Evolutionary conservation across 192 early-diverging fungal species (phyloP), one percentile per base, ranked within the genome.

Genomic region (Spizellomyces sp.): DNA sequence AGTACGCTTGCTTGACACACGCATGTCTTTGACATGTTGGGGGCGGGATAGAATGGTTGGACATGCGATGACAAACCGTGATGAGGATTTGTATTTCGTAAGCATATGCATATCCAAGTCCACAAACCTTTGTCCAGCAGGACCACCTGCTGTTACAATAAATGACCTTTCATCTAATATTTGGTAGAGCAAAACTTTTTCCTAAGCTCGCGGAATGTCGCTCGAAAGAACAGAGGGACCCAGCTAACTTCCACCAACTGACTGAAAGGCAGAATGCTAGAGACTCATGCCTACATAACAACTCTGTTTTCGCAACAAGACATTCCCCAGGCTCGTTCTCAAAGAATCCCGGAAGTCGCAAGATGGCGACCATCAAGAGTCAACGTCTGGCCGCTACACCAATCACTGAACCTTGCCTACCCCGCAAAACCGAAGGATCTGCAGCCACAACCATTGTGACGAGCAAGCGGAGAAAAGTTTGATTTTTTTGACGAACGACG

Each of bases 301-400:
- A 86, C 74, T 98, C 96, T 14, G 93, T 96, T 71, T 96, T 85
- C 2, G 94, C 88, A 22, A 79, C 79, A 17, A 99, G 79, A 52
- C 91, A 90, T 76, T 99, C 97, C 71, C 91, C 95, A 62, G 95
- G 74, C 58, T 94, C 94, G 36, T 84, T 91, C 72, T 99, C 97
- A 76, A 99, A 96, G 76, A 98, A 94, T 86, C 98, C 97, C 46
- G 97, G 94, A 48, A 98, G 90, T 15, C 81, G 84, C 76, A 48
- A 36, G 9, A 61, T 36, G 27, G 27, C 27, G 3, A 36, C 63
- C 5, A 45, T 62, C 17, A 41, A 17, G 21, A 64, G 17, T 8
- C 5, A 71, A 5, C 6, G 21, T 46, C 17, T n/a, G 41, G 5
- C 17, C 14, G 45, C 36, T 45, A 45, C 9, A 36, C 15, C 12